A percentile compares a stretch with the other conserved stretches of the same genome.
Conservation (phyloP, 305 asterid species). For the Striga hermonthica region DNA sequence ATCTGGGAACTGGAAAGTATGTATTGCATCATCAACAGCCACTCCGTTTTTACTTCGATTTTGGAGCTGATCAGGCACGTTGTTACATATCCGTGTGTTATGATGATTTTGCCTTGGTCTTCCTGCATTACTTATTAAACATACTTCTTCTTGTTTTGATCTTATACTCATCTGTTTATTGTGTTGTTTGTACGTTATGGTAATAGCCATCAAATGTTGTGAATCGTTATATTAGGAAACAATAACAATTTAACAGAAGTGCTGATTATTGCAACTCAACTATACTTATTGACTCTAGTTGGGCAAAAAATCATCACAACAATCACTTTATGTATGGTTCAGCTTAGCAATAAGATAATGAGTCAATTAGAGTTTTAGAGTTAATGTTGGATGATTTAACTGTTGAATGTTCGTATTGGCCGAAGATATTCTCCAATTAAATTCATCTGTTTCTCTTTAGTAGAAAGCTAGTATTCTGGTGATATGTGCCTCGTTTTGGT, state of each 20-base stretch:
- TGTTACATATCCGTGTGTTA: not conserved
- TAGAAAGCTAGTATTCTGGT: constrained; percentile 2
- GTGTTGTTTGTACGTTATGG: too few relatives aligned
- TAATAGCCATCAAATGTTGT: not conserved
- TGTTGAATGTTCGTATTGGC: not conserved
- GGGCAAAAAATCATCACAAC: constrained; percentile 5
- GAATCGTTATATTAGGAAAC: not conserved
- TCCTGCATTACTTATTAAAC: too few relatives aligned
- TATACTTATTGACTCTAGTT: not conserved
- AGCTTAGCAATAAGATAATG: not conserved
- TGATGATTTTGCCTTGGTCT: not conserved
- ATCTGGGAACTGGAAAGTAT: constrained; percentile 52
- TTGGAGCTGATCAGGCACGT: constrained; percentile 83
- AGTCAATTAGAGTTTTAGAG: not conserved
- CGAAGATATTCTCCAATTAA: not conserved
- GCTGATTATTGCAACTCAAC: constrained; percentile 21
- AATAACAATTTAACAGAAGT: not conserved
- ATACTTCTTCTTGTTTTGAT: too few relatives aligned
- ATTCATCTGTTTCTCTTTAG: constrained; percentile 10
- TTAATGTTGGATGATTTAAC: not conserved
- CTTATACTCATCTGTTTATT: too few relatives aligned
- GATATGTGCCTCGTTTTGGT: constrained; percentile 21
- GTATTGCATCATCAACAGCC: constrained; percentile 36
- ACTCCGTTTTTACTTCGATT: constrained; percentile 58
- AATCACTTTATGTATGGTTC: not conserved